Evolutionary conservation across 148 eudicot genomes (phyloP).

Genomic region (Persicaria tinctoria): DNA sequence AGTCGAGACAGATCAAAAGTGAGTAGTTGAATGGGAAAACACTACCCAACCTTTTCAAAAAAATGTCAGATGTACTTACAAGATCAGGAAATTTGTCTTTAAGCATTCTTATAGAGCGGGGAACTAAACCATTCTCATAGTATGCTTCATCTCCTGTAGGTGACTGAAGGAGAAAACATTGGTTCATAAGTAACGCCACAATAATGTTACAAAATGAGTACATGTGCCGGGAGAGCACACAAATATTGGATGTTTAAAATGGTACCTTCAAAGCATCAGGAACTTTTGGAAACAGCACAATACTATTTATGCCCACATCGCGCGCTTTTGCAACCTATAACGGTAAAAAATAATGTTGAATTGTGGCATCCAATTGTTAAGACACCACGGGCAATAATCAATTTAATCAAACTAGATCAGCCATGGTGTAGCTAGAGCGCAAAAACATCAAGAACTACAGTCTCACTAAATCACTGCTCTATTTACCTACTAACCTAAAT

Average conservation of each 20-base stretch:
- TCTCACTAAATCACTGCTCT: neutral
- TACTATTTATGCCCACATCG: constrained; percentile 84
- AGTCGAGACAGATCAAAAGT: neutral
- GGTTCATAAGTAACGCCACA: neutral
- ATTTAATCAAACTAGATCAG: neutral
- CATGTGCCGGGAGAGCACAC: neutral
- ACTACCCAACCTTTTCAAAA: neutral
- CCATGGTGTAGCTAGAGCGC: neutral
- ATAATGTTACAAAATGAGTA: neutral
- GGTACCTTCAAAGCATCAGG: constrained; percentile 94
- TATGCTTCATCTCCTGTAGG: constrained; percentile 94
- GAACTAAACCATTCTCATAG: constrained; percentile 90
- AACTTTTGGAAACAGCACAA: constrained; percentile 92
- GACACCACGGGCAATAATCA: neutral
- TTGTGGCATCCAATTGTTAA: neutral
- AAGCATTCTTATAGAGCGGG: constrained; percentile 74
- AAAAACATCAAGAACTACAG: neutral
- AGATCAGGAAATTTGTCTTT: constrained; percentile 97
- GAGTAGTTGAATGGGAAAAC: neutral
- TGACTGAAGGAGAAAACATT: constrained; percentile 27
- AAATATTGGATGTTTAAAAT: neutral
- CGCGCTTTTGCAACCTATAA: constrained; percentile 81
- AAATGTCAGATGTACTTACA: constrained; percentile 40
- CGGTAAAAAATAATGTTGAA: neutral
- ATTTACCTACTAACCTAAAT: neutral